phyloP scores from a whole-genome alignment of 2,329 filamentous ascomycete genomes.

The Ophiostoma piceae region DNA sequence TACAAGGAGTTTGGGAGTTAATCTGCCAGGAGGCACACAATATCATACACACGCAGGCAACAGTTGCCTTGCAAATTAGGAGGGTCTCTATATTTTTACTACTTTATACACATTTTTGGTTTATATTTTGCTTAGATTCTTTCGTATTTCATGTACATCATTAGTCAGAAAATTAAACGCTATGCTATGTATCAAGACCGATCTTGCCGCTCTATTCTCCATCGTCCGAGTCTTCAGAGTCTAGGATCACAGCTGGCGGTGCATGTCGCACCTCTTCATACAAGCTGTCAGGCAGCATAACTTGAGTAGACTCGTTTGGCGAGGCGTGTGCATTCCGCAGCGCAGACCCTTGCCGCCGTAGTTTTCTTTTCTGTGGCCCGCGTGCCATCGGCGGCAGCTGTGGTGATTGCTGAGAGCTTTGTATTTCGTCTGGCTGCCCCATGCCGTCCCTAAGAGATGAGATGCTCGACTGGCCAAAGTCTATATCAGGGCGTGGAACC shows the following conservation, averaged over 20 bases:
- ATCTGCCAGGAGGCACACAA: not conserved
- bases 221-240: constrained; percentile 38
- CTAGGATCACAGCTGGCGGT: constrained; percentile 36
- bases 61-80: not conserved
- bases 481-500: not conserved
- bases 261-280: constrained; percentile 39
- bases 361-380: not conserved
- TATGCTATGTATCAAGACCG: not conserved
- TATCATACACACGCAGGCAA: constrained; percentile 10
- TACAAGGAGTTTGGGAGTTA: not conserved
- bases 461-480: constrained; percentile 2
- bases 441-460: not conserved
- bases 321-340: constrained; percentile 13
- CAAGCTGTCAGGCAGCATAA: constrained; percentile 47
- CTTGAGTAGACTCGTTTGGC: constrained; percentile 41
- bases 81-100: not conserved
- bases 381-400: not conserved
- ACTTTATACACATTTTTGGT: not conserved
- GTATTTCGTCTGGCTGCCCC: not conserved
- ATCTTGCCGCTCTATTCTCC: not conserved
- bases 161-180: not conserved
- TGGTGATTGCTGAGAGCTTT: not conserved
- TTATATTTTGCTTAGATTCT: not conserved
- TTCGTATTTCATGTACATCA: not conserved
- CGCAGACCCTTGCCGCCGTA: not conserved